These are phyloP conservation scores for Suillus discolor DNA, from an alignment of 768 basidiomycete species.

Conservation along the genomic window DNA sequence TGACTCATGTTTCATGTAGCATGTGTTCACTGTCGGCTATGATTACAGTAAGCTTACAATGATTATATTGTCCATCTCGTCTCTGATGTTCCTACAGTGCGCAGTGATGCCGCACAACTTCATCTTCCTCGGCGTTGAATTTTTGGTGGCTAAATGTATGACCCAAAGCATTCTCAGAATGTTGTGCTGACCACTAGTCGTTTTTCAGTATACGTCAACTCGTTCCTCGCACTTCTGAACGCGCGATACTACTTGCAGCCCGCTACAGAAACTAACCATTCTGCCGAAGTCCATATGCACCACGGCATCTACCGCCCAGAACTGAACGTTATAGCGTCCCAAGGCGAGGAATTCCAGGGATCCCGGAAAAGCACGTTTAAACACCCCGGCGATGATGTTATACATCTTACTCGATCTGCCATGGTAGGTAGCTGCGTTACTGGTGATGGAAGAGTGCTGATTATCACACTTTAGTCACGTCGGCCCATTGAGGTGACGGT, in stretches of 20 bases:
- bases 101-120: not conserved
- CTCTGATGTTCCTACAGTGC: not conserved
- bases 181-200: not conserved
- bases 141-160: constrained; percentile 1
- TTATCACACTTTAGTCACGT: not conserved
- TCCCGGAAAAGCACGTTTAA: not conserved
- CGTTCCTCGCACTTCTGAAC: constrained; percentile 8
- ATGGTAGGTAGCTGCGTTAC: not conserved
- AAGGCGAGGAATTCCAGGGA: not conserved
- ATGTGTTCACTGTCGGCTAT: not conserved
- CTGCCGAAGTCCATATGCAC: not conserved
- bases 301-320: not conserved
- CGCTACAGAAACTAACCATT: not conserved
- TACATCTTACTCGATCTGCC: not conserved
- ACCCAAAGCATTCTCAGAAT: not conserved
- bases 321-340: not conserved
- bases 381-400: not conserved
- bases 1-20: not conserved
- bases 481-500: no score
- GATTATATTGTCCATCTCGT: not conserved
- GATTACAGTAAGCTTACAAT: not conserved
- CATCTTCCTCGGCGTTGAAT: not conserved
- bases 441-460: not conserved
- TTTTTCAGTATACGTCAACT: constrained; percentile 10
- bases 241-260: constrained; percentile 3